These are phyloP conservation scores for Neurospora sp. DNA, from an alignment of 495 filamentous ascomycete species.

Conservation along the genomic window DNA sequence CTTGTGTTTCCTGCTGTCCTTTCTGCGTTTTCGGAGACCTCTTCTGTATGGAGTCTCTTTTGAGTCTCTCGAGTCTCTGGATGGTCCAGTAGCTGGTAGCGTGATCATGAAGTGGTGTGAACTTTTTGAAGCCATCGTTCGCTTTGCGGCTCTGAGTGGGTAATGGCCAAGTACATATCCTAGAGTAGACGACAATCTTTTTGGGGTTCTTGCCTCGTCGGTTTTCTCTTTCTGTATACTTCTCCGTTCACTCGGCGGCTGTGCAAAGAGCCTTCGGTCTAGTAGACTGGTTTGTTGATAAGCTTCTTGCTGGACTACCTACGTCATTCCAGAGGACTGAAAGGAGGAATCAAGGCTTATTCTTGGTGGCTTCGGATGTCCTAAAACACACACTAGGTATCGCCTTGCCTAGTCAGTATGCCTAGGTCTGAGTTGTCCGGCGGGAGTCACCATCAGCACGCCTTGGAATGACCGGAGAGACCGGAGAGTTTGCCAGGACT, in stretches of 20 bases:
- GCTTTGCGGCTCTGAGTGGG: background rate
- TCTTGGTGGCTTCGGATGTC: background rate
- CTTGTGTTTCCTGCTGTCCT: background rate
- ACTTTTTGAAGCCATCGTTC: background rate
- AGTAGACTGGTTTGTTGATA: background rate
- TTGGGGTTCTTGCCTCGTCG: background rate
- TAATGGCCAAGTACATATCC: background rate
- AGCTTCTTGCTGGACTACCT: background rate
- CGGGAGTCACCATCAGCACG: background rate
- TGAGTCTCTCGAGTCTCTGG: too few species aligned
- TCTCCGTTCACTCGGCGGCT: background rate
- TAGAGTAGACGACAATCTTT: background rate
- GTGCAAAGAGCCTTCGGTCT: background rate
- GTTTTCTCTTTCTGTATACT: background rate
- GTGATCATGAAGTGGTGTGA: background rate
- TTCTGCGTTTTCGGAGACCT: background rate
- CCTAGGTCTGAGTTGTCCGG: background rate
- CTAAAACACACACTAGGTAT: background rate
- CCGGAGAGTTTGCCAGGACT: background rate
- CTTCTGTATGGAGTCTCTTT: background rate
- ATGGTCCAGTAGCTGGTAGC: background rate
- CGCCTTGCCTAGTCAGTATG: background rate
- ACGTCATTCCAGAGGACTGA: background rate
- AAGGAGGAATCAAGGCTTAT: background rate
- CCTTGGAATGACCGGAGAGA: background rate